phyloP scores from a whole-genome alignment of 345 rosid species.

The Arabis hirsuta region DNA sequence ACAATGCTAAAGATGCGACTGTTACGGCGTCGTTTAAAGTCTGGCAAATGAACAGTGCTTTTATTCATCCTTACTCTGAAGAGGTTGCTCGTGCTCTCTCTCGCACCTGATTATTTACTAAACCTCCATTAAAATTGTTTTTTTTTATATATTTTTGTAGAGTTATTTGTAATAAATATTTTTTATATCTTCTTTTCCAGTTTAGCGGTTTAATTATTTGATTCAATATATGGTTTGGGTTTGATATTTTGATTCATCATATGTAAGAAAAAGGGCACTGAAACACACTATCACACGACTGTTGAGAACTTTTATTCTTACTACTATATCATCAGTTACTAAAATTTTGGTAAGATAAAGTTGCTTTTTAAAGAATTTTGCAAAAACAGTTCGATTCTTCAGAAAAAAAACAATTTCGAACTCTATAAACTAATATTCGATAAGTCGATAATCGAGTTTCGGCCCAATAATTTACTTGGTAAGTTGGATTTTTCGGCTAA shows the following conservation, averaged over 20 bases:
- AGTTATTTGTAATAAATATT: constrained; percentile 10
- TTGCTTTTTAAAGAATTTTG: not conserved
- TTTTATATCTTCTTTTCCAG: not conserved
- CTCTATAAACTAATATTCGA: too few relatives aligned
- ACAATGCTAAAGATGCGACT: constrained; percentile 77
- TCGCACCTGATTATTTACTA: constrained; percentile 27
- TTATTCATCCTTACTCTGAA: constrained; percentile 63
- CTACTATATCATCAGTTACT: not conserved
- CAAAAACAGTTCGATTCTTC: too few relatives aligned
- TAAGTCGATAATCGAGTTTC: too few relatives aligned
- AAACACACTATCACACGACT: not conserved
- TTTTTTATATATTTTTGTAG: not conserved
- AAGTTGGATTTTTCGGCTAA: too few relatives aligned
- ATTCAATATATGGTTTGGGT: constrained; percentile 23
- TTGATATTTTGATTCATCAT: constrained; percentile 12
- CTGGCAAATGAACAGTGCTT: constrained; percentile 85
- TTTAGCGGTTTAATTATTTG: constrained; percentile 9
- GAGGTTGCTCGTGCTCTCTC: constrained; percentile 22
- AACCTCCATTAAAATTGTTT: not conserved
- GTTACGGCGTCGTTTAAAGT: constrained; percentile 71
- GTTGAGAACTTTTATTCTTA: not conserved
- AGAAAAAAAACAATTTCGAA: too few relatives aligned
- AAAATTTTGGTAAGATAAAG: constrained; percentile 21
- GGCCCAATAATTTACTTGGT: too few relatives aligned
- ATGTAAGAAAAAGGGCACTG: constrained; percentile 4